Base-by-base conservation (phyloP, 2,329 filamentous ascomycete genomes). In the Clathrospora elynae region DNA sequence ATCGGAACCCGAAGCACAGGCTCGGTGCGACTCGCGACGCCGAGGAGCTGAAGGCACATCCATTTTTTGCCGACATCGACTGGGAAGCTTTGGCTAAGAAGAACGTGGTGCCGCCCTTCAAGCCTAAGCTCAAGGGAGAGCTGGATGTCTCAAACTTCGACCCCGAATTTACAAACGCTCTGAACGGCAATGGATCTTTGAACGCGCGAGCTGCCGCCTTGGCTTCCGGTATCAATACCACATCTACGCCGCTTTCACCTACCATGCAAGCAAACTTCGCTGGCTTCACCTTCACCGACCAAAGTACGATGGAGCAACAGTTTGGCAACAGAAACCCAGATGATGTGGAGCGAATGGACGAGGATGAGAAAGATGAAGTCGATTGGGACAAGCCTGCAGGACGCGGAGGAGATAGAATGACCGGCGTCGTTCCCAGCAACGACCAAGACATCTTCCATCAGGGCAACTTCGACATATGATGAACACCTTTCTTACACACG, bases 61-160 rank as follows among this genome's bases (percentile, higher is more conserved):
- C 90, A 0, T 99, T 99, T 81, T 99, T 99, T 73, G 79, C 79
- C 18, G 93, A 99, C 64, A 85, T 97, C 41, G 88, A 97, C 71
- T 99, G 93, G 93, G 84, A 86, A 13, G 85, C 88, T 8, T 78
- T 99, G 24, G 78, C 84, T 36, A 91, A 88, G 78, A 97, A 97
- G 78, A 82, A 93, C 45, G 90, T 96, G 50, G 90, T 91, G 8
- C 93, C 93, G 6, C 93, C 93, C 0, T 99, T 99, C 79, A 97
- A 96, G 78, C 93, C 93, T 6, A 95, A 95, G 73, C 80, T 99
- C 66, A 95, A 95, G 79, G 93, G 88, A 10, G 90, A 96, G 70
- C 89, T 91, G 2, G 93, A 99, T 59, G 95, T 95, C 1, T 96
- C 91, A 30, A 97, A 99, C 73, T 99, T 99, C 65, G 93, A 99